phyloP scores from a whole-genome alignment of 73 alveolate species.

The Paramecium octaurelia region DNA sequence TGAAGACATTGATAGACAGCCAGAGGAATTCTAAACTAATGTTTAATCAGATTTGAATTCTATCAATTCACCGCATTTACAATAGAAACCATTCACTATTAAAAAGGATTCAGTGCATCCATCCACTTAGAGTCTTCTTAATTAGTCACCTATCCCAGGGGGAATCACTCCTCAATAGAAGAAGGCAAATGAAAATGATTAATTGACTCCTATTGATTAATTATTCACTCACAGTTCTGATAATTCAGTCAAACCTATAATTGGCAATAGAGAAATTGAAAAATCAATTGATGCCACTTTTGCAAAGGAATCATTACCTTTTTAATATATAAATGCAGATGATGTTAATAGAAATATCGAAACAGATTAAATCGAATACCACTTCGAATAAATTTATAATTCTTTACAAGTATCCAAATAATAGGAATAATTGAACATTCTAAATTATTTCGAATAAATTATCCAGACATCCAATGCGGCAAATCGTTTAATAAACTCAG shows the following conservation, averaged over 20 bases:
- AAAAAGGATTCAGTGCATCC: neutral
- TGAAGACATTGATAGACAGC: neutral
- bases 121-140: neutral
- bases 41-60: neutral
- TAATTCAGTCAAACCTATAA: slow-evolving; percentile 96
- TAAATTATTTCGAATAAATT: slow-evolving; percentile 90
- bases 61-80: neutral
- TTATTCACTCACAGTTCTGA: slow-evolving; percentile 90
- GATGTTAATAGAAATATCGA: slow-evolving; percentile 79
- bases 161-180: slow-evolving; percentile 6
- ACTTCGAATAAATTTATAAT: slow-evolving; percentile 77
- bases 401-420: slow-evolving; percentile 69
- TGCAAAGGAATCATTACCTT: slow-evolving; percentile 69
- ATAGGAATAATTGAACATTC: slow-evolving; percentile 78
- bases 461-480: slow-evolving; percentile 84
- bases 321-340: slow-evolving; percentile 82
- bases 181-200: neutral
- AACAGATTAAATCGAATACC: slow-evolving; percentile 73
- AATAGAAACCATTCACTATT: neutral
- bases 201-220: slow-evolving; percentile 72
- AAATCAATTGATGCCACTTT: slow-evolving; percentile 72
- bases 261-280: slow-evolving; percentile 95
- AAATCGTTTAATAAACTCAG: slow-evolving; percentile 87
- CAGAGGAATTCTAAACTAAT: neutral
- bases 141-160: slow-evolving; percentile 24